Percentiles rank a stretch among this genome's conserved stretches.
Evolutionary conservation across 1,284 basidiomycete species (phyloP).

Genomic region (Apiotrichum akiyoshidainum): DNA sequence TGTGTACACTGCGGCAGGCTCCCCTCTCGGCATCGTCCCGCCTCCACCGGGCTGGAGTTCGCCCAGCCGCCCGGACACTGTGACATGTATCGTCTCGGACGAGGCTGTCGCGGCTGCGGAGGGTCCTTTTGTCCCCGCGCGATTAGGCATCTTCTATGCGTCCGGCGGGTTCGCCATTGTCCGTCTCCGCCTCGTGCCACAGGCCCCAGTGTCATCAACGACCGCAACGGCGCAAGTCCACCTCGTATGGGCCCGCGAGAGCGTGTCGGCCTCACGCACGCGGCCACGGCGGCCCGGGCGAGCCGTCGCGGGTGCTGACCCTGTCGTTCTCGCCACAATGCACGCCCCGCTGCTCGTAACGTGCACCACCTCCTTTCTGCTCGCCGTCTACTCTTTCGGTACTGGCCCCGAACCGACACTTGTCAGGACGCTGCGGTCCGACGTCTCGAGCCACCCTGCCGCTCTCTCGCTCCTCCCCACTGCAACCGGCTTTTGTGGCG

Average conservation of each 20-base stretch:
- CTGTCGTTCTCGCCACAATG: slow-evolving; percentile 40
- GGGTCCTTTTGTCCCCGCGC: slow-evolving; percentile 26
- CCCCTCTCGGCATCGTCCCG: slow-evolving; percentile 45
- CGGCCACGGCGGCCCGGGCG: background rate
- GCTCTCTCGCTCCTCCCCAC: slow-evolving; percentile 39
- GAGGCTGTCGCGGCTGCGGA: slow-evolving; percentile 23
- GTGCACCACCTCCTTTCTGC: slow-evolving; percentile 40
- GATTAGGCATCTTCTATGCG: slow-evolving; percentile 46
- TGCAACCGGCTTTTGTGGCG: slow-evolving; percentile 27
- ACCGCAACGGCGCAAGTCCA: background rate
- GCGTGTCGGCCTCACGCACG: slow-evolving; percentile 15
- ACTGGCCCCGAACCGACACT: slow-evolving; percentile 12
- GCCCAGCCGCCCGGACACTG: slow-evolving; percentile 42
- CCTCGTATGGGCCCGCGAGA: slow-evolving; percentile 32
- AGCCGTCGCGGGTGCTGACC: slow-evolving; percentile 24
- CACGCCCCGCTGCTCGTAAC: slow-evolving; percentile 40
- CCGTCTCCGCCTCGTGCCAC: slow-evolving; percentile 16
- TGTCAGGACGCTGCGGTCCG: slow-evolving; percentile 42
- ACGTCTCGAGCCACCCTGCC: slow-evolving; percentile 49
- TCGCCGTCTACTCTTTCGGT: slow-evolving; percentile 37
- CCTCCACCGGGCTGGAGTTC: slow-evolving; percentile 51
- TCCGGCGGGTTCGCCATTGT: slow-evolving; percentile 48
- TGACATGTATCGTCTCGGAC: slow-evolving; percentile 46
- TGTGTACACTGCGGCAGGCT: slow-evolving; percentile 25
- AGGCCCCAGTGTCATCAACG: background rate